A percentile compares a stretch with the other conserved stretches of the same genome.
phyloP scores from a whole-genome alignment of 805 yeast genomes.

The Wickerhamiella siamensis region DNA sequence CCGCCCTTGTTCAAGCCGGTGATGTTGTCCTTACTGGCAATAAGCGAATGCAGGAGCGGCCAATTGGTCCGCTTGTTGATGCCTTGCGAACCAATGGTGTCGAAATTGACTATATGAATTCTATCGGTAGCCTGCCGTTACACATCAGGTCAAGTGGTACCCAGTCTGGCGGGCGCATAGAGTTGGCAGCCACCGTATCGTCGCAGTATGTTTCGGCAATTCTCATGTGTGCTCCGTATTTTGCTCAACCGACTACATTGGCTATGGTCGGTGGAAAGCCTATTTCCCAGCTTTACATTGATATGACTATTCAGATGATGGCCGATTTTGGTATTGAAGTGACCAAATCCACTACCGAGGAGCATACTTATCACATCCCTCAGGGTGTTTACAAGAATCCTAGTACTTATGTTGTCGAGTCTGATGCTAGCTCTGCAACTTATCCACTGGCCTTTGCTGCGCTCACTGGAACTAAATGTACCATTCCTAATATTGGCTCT shows the following conservation, averaged over 20 bases:
- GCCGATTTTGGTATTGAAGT: constrained; percentile 73
- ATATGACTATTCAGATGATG: constrained; percentile 97
- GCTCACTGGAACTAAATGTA: constrained; percentile 80
- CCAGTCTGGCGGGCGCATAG: constrained; percentile 67
- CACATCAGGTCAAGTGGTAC: constrained; percentile 35
- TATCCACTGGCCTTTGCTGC: constrained; percentile 97
- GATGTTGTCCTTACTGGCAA: constrained; percentile 73
- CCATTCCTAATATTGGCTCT: constrained; percentile 87
- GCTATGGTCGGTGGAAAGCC: constrained; percentile 93
- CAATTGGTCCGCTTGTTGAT: constrained; percentile 90
- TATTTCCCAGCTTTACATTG: constrained; percentile 86
- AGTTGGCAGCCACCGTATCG: constrained; percentile 88
- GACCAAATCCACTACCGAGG: constrained; percentile 50
- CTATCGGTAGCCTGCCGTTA: constrained; percentile 75
- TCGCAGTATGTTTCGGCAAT: constrained; percentile 95
- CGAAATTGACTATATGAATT: constrained; percentile 52
- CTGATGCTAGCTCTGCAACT: constrained; percentile 96
- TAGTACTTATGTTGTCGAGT: constrained; percentile 71
- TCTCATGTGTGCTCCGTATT: constrained; percentile 96
- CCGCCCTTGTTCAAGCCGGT: constrained; percentile 56
- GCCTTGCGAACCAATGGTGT: constrained; percentile 77
- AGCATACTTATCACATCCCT: constrained; percentile 82
- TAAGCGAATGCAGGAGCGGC: constrained; percentile 93
- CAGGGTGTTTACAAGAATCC: constrained; percentile 72
- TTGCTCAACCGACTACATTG: constrained; percentile 72